These are phyloP conservation scores for Chalaropsis thielavioides DNA, from an alignment of 2,329 filamentous ascomycete species.

Conservation along the genomic window DNA sequence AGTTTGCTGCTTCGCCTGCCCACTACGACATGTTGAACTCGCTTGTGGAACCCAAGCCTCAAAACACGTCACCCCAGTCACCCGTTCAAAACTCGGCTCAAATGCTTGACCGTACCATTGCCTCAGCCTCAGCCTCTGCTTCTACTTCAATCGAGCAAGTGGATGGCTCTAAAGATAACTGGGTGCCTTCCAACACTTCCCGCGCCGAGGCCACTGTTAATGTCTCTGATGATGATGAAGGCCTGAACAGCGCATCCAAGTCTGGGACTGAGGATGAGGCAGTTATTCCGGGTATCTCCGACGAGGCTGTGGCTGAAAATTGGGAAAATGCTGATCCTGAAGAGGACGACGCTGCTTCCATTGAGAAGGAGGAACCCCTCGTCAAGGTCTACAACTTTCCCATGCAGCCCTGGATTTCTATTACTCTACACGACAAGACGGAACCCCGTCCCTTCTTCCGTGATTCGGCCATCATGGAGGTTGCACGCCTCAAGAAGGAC, in stretches of 20 bases:
- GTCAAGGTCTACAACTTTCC: conserved; percentile 90
- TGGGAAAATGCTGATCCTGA: conserved; percentile 82
- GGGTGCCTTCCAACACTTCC: neutral
- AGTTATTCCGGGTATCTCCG: neutral
- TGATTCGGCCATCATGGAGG: conserved; percentile 73
- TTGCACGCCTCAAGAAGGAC: conserved; percentile 89
- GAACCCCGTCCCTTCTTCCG: conserved; percentile 51
- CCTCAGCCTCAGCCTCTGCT: neutral
- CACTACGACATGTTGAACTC: conserved; percentile 8
- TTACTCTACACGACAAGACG: conserved; percentile 51
- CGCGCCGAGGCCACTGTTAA: neutral
- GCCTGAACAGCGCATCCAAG: conserved; percentile 6
- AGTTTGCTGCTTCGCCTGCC: neutral
- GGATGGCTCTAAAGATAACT: conserved; percentile 5
- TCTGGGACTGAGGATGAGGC: conserved; percentile 12
- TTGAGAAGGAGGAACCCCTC: conserved; percentile 14
- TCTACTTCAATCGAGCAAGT: neutral
- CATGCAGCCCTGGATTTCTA: conserved; percentile 89
- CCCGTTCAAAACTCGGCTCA: neutral
- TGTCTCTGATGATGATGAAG: conserved; percentile 20
- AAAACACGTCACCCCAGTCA: conserved; percentile 8
- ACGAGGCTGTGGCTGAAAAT: conserved; percentile 50
- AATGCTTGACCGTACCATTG: conserved; percentile 7
- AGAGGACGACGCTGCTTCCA: conserved; percentile 43
- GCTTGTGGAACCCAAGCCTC: conserved; percentile 17